Evolutionary conservation across 1,284 basidiomycete species (phyloP).

Genomic region (Ganoderma leucocontextum): DNA sequence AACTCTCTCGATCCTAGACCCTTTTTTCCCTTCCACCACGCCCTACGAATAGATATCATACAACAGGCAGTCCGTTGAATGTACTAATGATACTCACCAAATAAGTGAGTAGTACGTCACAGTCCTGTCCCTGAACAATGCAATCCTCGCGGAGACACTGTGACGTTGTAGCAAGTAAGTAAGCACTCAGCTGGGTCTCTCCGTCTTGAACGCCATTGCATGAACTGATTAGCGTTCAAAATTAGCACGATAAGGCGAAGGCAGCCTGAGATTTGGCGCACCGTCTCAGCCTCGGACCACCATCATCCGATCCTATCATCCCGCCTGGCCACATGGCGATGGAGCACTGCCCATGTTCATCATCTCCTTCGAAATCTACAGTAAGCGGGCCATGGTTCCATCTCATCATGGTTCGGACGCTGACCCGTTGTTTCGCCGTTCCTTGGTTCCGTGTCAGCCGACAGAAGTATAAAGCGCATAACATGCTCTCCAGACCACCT

Average conservation of each 20-base stretch:
- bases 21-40: no score
- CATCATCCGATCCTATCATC: background rate
- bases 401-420: background rate
- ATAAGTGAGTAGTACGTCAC: no score
- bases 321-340: slow-evolving; percentile 3
- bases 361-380: background rate
- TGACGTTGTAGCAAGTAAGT: background rate
- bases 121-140: no score
- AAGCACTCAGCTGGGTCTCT: background rate
- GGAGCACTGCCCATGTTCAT: slow-evolving; percentile 4
- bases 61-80: no score
- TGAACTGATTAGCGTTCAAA: slow-evolving; percentile 1
- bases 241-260: slow-evolving; percentile 7
- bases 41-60: no score
- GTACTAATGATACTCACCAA: no score
- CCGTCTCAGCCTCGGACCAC: background rate
- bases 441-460: background rate
- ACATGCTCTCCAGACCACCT: background rate
- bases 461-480: background rate
- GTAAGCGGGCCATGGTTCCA: background rate
- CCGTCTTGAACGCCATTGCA: background rate
- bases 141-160: no score
- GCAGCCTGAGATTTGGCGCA: background rate
- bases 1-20: no score
- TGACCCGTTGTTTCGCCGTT: background rate